Base-by-base conservation (phyloP, 768 basidiomycete species). In the Sistotremastrum niveocremeum region DNA sequence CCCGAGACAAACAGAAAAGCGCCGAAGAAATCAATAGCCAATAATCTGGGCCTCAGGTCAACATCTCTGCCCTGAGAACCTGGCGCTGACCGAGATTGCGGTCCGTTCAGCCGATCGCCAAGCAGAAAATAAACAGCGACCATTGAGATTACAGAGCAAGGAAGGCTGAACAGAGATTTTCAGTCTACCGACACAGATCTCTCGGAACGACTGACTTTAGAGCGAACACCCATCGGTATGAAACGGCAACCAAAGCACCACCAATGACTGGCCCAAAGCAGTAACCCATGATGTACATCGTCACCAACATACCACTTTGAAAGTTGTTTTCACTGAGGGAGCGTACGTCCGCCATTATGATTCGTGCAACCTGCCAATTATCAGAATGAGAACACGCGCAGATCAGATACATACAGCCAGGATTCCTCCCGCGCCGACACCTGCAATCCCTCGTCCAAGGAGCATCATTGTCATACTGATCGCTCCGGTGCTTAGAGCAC, bases 191-290 rank as follows among this genome's bases (percentile, higher is more conserved):
- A 20, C 1, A 20, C 2, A 44, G 33, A 31, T 29, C 10, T 1
- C 8, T 20, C 20, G 41, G 39, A 37, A 40, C 7, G 5, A 46
- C 70, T 49, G 40, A 71, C 71, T 76, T 76, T 60, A 76, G 73
- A 3, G 65, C 73, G 49, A 74, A 76, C 10, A 75, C 65, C 74
- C 72, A 76, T 20, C 74, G 65, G 55, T 70, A 74, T 42, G 56
- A 67, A 6, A 64, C 54, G 2, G 55, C 49, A 2, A 65, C 55
- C 10, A 74, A 54, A 29, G 50, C 65, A 6, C 72, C 72, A 5
- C 69, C 69, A 44, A 73, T 64, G 39, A 67, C 55, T 0, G 73
- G 74, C 2, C 73, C 73, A 5, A 65, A 41, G 34, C 56, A 57
- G 44, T 59, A 74, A 0, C 73, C 71, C 38, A 70, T 45, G 20